Conservation (phyloP, 768 basidiomycete species). For the Boletus sensibilis region DNA sequence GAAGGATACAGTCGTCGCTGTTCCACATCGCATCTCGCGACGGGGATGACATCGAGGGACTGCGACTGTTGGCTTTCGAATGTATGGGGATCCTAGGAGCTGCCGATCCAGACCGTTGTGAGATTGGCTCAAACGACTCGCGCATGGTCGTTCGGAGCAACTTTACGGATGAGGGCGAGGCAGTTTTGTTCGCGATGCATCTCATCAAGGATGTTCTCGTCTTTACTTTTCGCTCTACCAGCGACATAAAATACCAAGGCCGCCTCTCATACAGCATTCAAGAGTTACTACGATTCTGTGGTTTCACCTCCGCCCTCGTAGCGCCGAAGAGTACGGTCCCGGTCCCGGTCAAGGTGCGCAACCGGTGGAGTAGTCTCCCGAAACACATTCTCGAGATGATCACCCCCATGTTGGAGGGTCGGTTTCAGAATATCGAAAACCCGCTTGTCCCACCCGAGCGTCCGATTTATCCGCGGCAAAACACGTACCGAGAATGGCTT, state of each 20-base stretch:
- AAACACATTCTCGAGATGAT: constrained; percentile 85
- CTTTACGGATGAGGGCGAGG: constrained; percentile 76
- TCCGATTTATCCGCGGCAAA: constrained; percentile 75
- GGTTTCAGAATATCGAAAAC: constrained; percentile 54
- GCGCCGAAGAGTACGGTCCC: constrained; percentile 47
- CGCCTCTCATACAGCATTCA: constrained; percentile 91
- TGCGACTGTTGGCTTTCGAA: constrained; percentile 77
- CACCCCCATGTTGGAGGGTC: constrained; percentile 74
- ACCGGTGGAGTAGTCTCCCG: constrained; percentile 76
- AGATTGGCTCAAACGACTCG: constrained; percentile 55
- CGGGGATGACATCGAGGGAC: constrained; percentile 65
- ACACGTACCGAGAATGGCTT: constrained; percentile 96
- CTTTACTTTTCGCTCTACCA: constrained; percentile 87
- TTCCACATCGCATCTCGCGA: constrained; percentile 74
- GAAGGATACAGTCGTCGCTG: constrained; percentile 63
- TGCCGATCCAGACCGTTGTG: constrained; percentile 90
- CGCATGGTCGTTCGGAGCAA: constrained; percentile 76
- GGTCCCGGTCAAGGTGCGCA: constrained; percentile 63
- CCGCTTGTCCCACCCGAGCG: constrained; percentile 43
- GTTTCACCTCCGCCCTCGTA: constrained; percentile 77
- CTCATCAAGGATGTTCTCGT: constrained; percentile 85
- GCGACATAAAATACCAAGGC: constrained; percentile 89
- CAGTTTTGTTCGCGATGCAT: constrained; percentile 76
- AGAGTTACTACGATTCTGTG: constrained; percentile 83
- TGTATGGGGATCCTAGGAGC: constrained; percentile 92